phyloP scores from a whole-genome alignment of 2,329 filamentous ascomycete genomes.

The Aureobasidium sp. region DNA sequence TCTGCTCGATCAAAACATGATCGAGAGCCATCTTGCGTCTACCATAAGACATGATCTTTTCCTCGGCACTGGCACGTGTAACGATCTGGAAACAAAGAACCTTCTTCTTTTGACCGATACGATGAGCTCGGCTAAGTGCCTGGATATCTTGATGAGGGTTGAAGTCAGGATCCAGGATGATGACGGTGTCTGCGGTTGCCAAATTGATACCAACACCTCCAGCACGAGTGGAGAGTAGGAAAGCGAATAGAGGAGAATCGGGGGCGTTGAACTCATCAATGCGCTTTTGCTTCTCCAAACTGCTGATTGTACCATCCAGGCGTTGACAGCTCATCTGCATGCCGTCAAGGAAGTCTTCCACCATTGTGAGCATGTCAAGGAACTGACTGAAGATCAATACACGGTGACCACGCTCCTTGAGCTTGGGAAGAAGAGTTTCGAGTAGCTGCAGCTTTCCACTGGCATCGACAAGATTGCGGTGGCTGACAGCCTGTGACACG shows the following conservation, averaged over 20 bases:
- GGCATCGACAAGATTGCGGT: conserved; percentile 81
- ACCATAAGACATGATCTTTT: conserved; percentile 93
- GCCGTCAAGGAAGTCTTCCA: conserved; percentile 83
- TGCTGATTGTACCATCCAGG: conserved; percentile 74
- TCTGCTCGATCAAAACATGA: conserved; percentile 85
- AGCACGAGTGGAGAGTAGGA: conserved; percentile 88
- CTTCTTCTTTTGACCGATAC: conserved; percentile 93
- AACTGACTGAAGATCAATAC: conserved; percentile 97
- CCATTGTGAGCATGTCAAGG: conserved; percentile 71
- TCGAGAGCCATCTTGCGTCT: conserved; percentile 94
- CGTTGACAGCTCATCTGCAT: conserved; percentile 66
- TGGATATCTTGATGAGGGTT: conserved; percentile 98
- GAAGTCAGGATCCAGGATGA: conserved; percentile 94
- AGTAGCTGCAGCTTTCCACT: conserved; percentile 82
- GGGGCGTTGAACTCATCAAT: conserved; percentile 92
- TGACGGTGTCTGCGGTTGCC: conserved; percentile 93
- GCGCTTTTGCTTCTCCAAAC: conserved; percentile 81
- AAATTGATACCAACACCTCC: conserved; percentile 97
- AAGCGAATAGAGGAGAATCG: conserved; percentile 74
- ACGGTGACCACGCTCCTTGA: conserved; percentile 76
- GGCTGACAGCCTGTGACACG: conserved; percentile 50
- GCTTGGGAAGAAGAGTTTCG: conserved; percentile 76
- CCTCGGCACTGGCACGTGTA: conserved; percentile 80
- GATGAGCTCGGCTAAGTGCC: conserved; percentile 85
- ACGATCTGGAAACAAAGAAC: conserved; percentile 93